Evolutionary conservation across 1,284 basidiomycete species (phyloP).

Genomic region (Heterobasidion occidentale): DNA sequence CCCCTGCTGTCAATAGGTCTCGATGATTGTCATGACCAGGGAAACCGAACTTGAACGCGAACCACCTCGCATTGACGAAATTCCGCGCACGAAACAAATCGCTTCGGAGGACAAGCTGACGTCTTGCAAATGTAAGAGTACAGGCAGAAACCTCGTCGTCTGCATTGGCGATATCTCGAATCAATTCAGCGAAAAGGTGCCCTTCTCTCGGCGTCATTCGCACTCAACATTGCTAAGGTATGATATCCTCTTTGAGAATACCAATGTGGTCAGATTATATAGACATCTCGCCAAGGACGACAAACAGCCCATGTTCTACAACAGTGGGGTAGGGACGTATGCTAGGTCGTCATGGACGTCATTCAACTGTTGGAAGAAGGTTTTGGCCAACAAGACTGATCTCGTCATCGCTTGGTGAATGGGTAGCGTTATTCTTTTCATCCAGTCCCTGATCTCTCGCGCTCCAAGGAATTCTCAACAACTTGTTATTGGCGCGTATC

Average conservation of each 20-base stretch:
- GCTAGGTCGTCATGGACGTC: constrained; percentile 19
- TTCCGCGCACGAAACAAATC: too few relatives aligned
- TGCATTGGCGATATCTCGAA: constrained; percentile 26
- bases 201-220: too few relatives aligned
- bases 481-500: constrained; percentile 26
- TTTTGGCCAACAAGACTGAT: constrained; percentile 13
- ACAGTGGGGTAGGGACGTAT: constrained; percentile 28
- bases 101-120: too few relatives aligned
- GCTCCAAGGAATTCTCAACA: constrained; percentile 13
- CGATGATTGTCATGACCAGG: too few relatives aligned
- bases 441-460: neutral
- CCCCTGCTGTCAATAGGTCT: too few relatives aligned
- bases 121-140: too few relatives aligned
- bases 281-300: constrained; percentile 15
- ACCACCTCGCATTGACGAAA: too few relatives aligned
- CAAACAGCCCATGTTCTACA: constrained; percentile 22
- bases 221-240: too few relatives aligned
- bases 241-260: neutral
- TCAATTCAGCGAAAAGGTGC: constrained; percentile 20
- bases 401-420: constrained; percentile 21
- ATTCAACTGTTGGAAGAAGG: constrained; percentile 13
- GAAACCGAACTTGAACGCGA: too few relatives aligned
- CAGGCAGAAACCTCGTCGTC: constrained; percentile 16
- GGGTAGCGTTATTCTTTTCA: neutral
- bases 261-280: constrained; percentile 5